Percentiles rank a stretch among this genome's conserved stretches.
These are phyloP conservation scores for Cucurbita ficifolia DNA, from an alignment of 306 rosid species.

Conservation along the genomic window DNA sequence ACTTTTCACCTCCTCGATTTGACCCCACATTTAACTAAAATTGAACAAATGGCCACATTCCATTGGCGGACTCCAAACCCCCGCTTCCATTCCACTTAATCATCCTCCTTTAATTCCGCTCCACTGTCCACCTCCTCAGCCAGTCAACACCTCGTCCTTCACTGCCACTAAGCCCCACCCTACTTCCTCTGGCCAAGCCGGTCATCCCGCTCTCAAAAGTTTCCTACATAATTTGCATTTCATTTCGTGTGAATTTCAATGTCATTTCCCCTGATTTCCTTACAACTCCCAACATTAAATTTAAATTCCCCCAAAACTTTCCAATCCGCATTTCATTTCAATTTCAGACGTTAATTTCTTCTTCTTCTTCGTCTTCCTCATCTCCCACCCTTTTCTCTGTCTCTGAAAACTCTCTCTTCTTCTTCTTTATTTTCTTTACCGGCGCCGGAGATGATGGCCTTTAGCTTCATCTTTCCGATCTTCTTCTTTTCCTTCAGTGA, in stretches of 20 bases:
- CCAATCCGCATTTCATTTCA: slow-evolving; percentile 23
- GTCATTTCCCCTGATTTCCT: slow-evolving; percentile 18
- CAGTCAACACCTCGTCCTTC: not conserved
- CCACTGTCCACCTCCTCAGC: not conserved
- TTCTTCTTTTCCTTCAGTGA: not conserved
- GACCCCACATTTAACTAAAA: slow-evolving; percentile 4
- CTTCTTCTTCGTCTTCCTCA: not conserved
- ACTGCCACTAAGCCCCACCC: not conserved
- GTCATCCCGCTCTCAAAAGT: slow-evolving; percentile 11
- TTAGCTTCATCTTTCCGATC: slow-evolving; percentile 13
- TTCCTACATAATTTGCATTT: slow-evolving; percentile 31
- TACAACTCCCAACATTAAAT: slow-evolving; percentile 7
- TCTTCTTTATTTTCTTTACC: slow-evolving; percentile 12
- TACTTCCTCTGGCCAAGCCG: slow-evolving; percentile 16
- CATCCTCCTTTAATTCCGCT: not conserved
- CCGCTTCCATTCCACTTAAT: not conserved
- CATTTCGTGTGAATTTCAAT: slow-evolving; percentile 62
- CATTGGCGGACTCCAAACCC: slow-evolving; percentile 1
- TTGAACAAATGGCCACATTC: not conserved
- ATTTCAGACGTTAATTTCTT: slow-evolving; percentile 29
- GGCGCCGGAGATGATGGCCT: slow-evolving; percentile 41
- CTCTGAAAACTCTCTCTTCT: not conserved
- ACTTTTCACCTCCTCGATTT: slow-evolving; percentile 9
- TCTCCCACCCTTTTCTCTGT: slow-evolving; percentile 12
- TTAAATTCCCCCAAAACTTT: slow-evolving; percentile 35